These are phyloP conservation scores for Ogataea trehaloabstinens DNA, from an alignment of 805 yeast species.

Conservation along the genomic window DNA sequence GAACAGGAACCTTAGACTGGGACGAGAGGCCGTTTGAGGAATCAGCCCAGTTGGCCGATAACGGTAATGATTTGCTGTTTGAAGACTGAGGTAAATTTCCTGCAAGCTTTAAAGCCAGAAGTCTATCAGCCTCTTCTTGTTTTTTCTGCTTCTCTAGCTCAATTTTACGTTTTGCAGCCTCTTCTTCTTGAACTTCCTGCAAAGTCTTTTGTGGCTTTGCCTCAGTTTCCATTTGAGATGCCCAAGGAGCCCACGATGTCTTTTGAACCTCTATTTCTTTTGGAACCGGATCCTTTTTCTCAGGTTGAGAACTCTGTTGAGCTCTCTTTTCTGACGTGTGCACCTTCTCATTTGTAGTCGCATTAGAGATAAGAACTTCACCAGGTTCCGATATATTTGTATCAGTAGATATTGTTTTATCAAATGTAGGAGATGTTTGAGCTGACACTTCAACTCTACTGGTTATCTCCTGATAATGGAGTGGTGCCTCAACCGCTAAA, in stretches of 20 bases:
- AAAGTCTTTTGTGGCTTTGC: conserved; percentile 47
- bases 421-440: too few relatives aligned
- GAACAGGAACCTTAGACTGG: conserved; percentile 8
- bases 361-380: too few relatives aligned
- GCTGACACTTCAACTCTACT: too few relatives aligned
- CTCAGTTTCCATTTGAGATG: conserved; percentile 19
- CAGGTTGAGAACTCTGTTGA: too few relatives aligned
- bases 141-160: conserved; percentile 17
- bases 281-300: too few relatives aligned
- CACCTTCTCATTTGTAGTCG: too few relatives aligned
- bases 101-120: conserved; percentile 21
- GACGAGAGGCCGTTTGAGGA: conserved; percentile 25
- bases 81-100: conserved; percentile 13
- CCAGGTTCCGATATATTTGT: too few relatives aligned
- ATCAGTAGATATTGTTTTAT: too few relatives aligned
- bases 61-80: conserved; percentile 33
- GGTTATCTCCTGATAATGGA: background rate
- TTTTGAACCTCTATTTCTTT: conserved; percentile 16
- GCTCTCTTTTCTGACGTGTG: too few relatives aligned
- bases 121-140: conserved; percentile 23
- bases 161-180: conserved; percentile 26
- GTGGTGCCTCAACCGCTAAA: background rate
- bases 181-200: conserved; percentile 63
- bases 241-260: conserved; percentile 39
- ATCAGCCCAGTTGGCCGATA: conserved; percentile 43